A percentile compares a stretch with the other conserved stretches of the same genome.
phyloP scores from a whole-genome alignment of 2,329 filamentous ascomycete genomes.

The Phyllosticta citriasiana region DNA sequence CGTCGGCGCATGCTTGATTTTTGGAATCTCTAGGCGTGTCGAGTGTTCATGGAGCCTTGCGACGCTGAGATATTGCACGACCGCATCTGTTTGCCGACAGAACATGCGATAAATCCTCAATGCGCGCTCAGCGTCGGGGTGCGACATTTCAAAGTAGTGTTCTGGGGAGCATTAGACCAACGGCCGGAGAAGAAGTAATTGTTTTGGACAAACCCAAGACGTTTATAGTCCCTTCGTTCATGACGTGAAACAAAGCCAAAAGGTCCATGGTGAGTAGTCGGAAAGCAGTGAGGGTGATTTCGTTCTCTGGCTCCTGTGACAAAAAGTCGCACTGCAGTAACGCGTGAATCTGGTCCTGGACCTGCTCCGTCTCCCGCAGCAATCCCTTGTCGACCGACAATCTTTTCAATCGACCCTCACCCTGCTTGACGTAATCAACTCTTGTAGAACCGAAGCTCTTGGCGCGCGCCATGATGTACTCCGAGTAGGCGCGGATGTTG shows the following conservation, averaged over 20 bases:
- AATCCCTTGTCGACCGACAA: slow-evolving; percentile 86
- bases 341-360: slow-evolving; percentile 79
- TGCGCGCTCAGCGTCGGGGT: slow-evolving; percentile 81
- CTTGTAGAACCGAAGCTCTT: slow-evolving; percentile 75
- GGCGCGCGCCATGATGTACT: slow-evolving; percentile 75
- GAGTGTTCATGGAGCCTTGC: slow-evolving; percentile 87
- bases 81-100: slow-evolving; percentile 80
- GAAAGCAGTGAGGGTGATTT: slow-evolving; percentile 92
- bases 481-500: slow-evolving; percentile 86
- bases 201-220: slow-evolving; percentile 60
- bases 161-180: slow-evolving; percentile 42
- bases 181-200: neutral
- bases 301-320: slow-evolving; percentile 82
- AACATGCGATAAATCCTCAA: slow-evolving; percentile 89
- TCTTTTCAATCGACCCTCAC: slow-evolving; percentile 73
- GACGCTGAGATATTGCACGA: slow-evolving; percentile 79
- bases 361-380: slow-evolving; percentile 78
- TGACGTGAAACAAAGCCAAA: slow-evolving; percentile 79
- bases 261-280: slow-evolving; percentile 83
- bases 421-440: slow-evolving; percentile 78
- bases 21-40: slow-evolving; percentile 87
- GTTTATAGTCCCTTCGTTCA: slow-evolving; percentile 96
- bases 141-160: slow-evolving; percentile 98
- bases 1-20: slow-evolving; percentile 92
- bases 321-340: slow-evolving; percentile 86